These are phyloP conservation scores for Ogataea neopini DNA, from an alignment of 805 yeast species.

Conservation along the genomic window DNA sequence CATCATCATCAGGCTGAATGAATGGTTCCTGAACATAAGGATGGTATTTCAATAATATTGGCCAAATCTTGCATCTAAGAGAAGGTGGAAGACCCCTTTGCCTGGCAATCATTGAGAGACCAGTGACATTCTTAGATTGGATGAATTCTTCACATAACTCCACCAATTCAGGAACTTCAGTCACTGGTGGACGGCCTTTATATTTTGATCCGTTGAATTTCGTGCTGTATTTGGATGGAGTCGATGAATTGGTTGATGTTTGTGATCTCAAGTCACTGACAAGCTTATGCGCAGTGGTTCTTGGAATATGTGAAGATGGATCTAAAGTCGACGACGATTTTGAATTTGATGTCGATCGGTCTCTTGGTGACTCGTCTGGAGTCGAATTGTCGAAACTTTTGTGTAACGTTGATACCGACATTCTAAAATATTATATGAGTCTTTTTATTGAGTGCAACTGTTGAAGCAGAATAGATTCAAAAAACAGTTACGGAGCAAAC, in stretches of 20 bases:
- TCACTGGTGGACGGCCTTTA: conserved; percentile 44
- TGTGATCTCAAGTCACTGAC: conserved; percentile 7
- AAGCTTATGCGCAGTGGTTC: background rate
- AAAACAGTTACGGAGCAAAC: background rate
- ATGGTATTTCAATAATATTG: conserved; percentile 73
- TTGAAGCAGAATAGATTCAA: background rate
- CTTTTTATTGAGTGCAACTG: background rate
- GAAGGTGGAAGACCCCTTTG: conserved; percentile 85
- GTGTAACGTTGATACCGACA: conserved; percentile 9
- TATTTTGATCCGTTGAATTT: conserved; percentile 28
- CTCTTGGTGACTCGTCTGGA: background rate
- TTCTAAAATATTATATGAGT: background rate
- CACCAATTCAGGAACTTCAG: conserved; percentile 50
- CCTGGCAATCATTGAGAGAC: conserved; percentile 77
- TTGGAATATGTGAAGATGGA: background rate
- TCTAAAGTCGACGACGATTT: background rate
- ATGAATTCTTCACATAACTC: conserved; percentile 58
- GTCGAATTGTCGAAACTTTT: conserved; percentile 2
- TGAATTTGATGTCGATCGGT: background rate
- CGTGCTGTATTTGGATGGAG: conserved; percentile 18
- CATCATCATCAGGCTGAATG: conserved; percentile 58
- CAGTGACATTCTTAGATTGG: conserved; percentile 62
- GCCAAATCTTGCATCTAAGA: conserved; percentile 81
- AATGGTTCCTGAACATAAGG: conserved; percentile 82
- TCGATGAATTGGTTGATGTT: conserved; percentile 6